These are phyloP conservation scores for Aspergillus biplanus DNA, from an alignment of 495 filamentous ascomycete species.

Conservation along the genomic window DNA sequence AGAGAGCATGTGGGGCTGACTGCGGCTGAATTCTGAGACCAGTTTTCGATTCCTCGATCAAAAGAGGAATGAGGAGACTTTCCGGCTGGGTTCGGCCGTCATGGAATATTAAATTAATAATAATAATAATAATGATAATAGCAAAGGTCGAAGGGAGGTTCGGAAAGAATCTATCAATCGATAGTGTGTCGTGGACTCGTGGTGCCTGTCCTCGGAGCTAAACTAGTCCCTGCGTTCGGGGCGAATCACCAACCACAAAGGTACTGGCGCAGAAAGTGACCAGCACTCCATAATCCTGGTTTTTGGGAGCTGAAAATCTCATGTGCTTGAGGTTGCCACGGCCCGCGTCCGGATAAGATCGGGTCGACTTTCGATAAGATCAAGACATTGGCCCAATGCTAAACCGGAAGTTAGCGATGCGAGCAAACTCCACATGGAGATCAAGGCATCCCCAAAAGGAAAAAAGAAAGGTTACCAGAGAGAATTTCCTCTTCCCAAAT, in stretches of 20 bases:
- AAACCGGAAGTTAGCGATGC: neutral
- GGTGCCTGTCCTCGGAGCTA: conserved; percentile 17
- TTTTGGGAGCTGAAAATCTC: conserved; percentile 14
- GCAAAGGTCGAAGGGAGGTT: conserved; percentile 18
- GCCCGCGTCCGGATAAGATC: conserved; percentile 34
- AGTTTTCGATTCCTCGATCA: neutral
- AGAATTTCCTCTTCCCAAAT: conserved; percentile 96
- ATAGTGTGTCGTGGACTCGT: conserved; percentile 26
- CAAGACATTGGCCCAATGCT: conserved; percentile 71
- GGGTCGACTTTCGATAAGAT: conserved; percentile 52
- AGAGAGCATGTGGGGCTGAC: conserved; percentile 1
- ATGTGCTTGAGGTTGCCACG: conserved; percentile 28
- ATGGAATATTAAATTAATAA: conserved; percentile 17
- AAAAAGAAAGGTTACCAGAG: conserved; percentile 57
- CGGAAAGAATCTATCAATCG: conserved; percentile 23
- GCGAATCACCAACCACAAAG: conserved; percentile 12
- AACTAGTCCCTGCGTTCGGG: conserved; percentile 30
- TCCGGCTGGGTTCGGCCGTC: conserved; percentile 2
- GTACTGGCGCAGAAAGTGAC: conserved; percentile 21
- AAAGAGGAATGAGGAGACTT: conserved; percentile 4
- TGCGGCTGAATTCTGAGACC: neutral
- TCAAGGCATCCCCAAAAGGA: too few relatives aligned
- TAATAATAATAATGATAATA: conserved; percentile 8
- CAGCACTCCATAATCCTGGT: neutral
- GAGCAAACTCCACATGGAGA: too few relatives aligned